Evolutionary conservation across 306 rosid species (phyloP), one percentile per base, ranked within the genome.

Genomic region (Vachellia pachyceras): DNA sequence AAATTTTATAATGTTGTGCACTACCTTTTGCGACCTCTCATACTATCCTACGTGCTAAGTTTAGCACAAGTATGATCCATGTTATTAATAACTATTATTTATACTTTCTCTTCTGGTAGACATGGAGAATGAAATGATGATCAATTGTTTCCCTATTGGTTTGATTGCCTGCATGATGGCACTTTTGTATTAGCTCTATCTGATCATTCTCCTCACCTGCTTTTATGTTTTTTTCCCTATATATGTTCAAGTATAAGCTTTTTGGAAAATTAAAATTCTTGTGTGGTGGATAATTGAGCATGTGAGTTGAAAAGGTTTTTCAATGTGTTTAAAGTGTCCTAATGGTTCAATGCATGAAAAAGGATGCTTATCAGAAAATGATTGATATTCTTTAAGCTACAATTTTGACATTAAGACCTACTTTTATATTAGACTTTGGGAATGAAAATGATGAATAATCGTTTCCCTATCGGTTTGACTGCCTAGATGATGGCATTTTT

Each of bases 381-480:
- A 1, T 40, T 68, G 73, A 10, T 68, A 68, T 68, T 20, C 73
- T 68, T 41, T 18, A 39, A 41, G 4, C 35, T 20, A n/a, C 35
- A 40, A 10, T 18, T 68, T 69, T 9, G 77, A 17, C 22, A 25
- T 36, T 17, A 17, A 4, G 41, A 80, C 14, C 37, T 25, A 6
- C 3, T 70, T 1, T 9, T n/a, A n/a, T n/a, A n/a, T n/a, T 2
- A 0, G 13, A 47, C 17, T 35, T 52, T 79, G 87, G 68, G 83
- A 80, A 61, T 83, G 87, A 63, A 42, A 25, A 74, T 83, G 85
- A 86, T 73, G 89, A 83, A 73, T 37, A 39, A 1, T 68, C 36
- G 14, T 83, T 83, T 86, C 86, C 89, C 89, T 86, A 86, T 82
- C 79, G 86, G 84, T 79, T 83, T 86, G 87, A 83, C 73, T 77